Evolutionary conservation across 2,329 filamentous ascomycete species (phyloP), one percentile per base, ranked within the genome.

Genomic region (Metarhizium robertsii): DNA sequence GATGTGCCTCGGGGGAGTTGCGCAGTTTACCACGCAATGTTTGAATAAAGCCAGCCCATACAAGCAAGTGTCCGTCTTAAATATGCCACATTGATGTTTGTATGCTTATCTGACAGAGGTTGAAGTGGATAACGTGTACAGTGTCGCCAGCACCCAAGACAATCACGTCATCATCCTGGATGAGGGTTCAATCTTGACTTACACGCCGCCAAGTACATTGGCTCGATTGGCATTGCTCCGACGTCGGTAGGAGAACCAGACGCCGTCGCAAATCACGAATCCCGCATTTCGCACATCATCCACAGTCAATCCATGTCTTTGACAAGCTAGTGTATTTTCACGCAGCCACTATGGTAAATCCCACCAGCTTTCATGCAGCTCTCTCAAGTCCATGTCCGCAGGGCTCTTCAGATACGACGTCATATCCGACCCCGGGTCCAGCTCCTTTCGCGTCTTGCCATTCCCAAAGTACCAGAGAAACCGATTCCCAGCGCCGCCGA

Each of bases 311-410:
- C 36, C 10, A 40, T 10, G 36, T 10, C 36, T 10, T 40, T 10
- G 10, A 14, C 25, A 47, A 10, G 11, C 10, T 11, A 25, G 25
- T 25, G 3, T 25, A 25, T 25, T 32, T 29, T 14, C 16, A 49
- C 2, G 3, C 29, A 20, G 3, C 43, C 13, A 38, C 53, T 43
- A 56, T 25, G 51, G 46, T 18, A 53, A 14, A 14, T 38, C 29
- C 76, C 79, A 88, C 86, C 86, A 90, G 18, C 76, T 76, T 73
- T 90, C 87, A 65, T 89, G 80, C 53, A 87, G 65, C 48, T 81
- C 76, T 59, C 76, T 75, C 58, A 90, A 67, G 64, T 88, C 81
- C 45, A 84, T 73, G 38, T 79, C 73, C 40, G 74, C 75, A 0
- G 79, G 79, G 34, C 76, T 61, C 59, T 72, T 79, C 55, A 90